A percentile compares a stretch with the other conserved stretches of the same genome.
Evolutionary conservation across 1,284 basidiomycete species (phyloP).

Genomic region (Ustilago bromivora): DNA sequence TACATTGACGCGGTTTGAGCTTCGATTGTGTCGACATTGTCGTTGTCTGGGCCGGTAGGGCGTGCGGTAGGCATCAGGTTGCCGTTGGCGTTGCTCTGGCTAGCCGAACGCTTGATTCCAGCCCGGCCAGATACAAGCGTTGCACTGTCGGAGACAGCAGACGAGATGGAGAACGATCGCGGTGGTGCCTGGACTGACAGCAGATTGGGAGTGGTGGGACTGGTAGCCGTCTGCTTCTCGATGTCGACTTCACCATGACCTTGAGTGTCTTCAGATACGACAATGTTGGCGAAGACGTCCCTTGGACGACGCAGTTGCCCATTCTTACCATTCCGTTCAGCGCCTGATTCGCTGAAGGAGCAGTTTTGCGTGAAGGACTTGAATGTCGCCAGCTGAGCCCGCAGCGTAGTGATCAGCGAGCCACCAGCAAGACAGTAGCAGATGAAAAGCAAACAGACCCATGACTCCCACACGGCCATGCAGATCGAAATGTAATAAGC

Average conservation of each 20-base stretch:
- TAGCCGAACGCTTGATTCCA: conserved; percentile 12
- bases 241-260: conserved; percentile 12
- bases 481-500: conserved; percentile 33
- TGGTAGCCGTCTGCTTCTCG: conserved; percentile 17
- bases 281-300: conserved; percentile 1
- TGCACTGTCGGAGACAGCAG: conserved; percentile 20
- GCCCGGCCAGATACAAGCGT: conserved; percentile 21
- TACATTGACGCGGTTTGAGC: conserved; percentile 27
- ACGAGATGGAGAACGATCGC: conserved; percentile 24
- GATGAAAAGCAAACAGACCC: conserved; percentile 25
- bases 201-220: conserved; percentile 1
- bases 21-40: neutral
- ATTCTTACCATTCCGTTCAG: conserved; percentile 5
- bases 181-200: conserved; percentile 21
- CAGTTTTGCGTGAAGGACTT: conserved; percentile 29
- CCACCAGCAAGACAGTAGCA: conserved; percentile 25
- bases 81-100: neutral
- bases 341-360: conserved; percentile 29
- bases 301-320: conserved; percentile 3
- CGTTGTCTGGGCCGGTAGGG: neutral
- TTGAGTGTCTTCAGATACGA: neutral
- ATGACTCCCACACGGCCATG: conserved; percentile 36
- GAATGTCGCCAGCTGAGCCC: conserved; percentile 29
- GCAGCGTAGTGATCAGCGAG: conserved; percentile 21
- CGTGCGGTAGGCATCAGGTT: neutral